Evolutionary conservation across 495 filamentous ascomycete genomes (phyloP).

Genomic region (Staphylotrichum tortipilum): DNA sequence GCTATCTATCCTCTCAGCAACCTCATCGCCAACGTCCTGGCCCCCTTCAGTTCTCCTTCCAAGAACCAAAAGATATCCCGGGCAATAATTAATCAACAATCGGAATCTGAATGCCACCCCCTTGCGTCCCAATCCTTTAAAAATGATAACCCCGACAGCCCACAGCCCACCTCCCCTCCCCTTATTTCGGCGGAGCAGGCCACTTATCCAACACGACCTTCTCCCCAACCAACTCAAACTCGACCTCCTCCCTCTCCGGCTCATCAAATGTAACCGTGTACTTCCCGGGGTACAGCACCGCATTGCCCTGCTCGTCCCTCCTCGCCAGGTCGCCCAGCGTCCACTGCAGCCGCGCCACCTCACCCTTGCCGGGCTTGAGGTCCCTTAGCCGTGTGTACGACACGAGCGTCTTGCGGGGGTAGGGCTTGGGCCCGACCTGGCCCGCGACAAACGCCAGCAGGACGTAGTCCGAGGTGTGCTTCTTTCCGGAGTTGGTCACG

Average conservation of each 20-base stretch:
- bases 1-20: too few relatives aligned
- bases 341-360: constrained; percentile 37
- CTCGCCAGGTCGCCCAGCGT: constrained; percentile 52
- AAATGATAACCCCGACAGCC: too few relatives aligned
- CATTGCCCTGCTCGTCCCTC: constrained; percentile 49
- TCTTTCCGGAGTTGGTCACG: constrained; percentile 44
- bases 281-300: constrained; percentile 55
- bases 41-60: too few relatives aligned
- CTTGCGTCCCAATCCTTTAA: too few relatives aligned
- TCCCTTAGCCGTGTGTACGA: constrained; percentile 47
- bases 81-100: too few relatives aligned
- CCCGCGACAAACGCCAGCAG: constrained; percentile 49
- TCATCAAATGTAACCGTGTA: constrained; percentile 54
- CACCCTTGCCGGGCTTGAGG: constrained; percentile 33
- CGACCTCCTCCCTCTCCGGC: constrained; percentile 19
- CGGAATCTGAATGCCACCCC: too few relatives aligned
- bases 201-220: constrained; percentile 19
- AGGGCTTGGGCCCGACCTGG: constrained; percentile 48
- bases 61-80: too few relatives aligned
- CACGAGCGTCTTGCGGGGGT: constrained; percentile 56
- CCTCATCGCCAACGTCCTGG: too few relatives aligned
- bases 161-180: too few relatives aligned
- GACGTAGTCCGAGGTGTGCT: constrained; percentile 49
- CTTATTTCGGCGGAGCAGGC: constrained; percentile 6
- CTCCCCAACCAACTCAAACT: constrained; percentile 39